Evolutionary conservation across 441 rosid species (phyloP), one percentile per base, ranked within the genome.

Genomic region (Cnidoscolus chayamansa): DNA sequence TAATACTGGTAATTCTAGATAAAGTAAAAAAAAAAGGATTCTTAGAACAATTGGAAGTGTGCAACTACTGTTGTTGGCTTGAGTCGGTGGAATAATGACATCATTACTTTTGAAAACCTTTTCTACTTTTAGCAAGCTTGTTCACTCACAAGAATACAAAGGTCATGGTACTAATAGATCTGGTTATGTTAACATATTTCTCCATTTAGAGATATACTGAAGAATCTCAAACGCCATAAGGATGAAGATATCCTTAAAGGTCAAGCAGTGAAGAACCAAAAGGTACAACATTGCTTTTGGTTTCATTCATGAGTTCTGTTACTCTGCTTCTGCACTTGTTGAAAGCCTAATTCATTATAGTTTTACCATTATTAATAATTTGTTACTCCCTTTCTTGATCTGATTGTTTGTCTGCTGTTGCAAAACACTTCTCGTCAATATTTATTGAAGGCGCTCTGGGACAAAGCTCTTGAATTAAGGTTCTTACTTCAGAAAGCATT

Each of bases 201-300:
- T 48, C 10, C n/a, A 70, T 56, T 15, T 58, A 91, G 96, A 72
- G 85, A 91, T 80, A 79, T 93, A 64, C 67, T 88, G 78, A 89
- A 83, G 81, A 93, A 90, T 76, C 86, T 95, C 54, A 91, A 86
- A 80, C 89, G 74, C 58, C 89, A 87, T 56, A 91, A 89, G 85
- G 90, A 86, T 75, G 98, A 90, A 72, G 99, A 90, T 85, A 72
- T 86, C 82, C 86, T 81, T 48, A 95, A 95, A 83, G 94, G 97
- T 79, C 89, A 88, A 82, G 96, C 99, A 37, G 97, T 93, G 64
- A 93, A 90, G 88, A 93, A 87, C 75, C 99, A 93, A 77, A 89
- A 84, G 94, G 99, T 95, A 37, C 11, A 66, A 45, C 25, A 31
- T 71, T 49, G 59, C 16, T 25, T 48, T 55, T 35, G 66, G 12